phyloP scores from a whole-genome alignment of 176 grass and related monocot genomes.

The Carex parvula region DNA sequence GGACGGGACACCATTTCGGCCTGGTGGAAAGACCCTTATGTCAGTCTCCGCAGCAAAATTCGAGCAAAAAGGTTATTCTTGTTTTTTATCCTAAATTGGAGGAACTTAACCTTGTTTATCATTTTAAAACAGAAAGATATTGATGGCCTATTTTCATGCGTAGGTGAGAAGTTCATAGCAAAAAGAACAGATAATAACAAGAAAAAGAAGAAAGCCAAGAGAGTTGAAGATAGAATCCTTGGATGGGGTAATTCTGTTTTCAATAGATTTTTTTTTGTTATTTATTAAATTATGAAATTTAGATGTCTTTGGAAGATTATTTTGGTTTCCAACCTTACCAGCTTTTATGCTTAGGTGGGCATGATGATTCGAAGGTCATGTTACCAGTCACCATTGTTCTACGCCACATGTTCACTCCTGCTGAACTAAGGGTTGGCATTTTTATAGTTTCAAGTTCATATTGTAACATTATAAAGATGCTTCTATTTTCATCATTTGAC shows the following conservation, averaged over 20 bases:
- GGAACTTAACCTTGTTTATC: neutral
- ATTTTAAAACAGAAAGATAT: conserved; percentile 13
- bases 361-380: conserved; percentile 78
- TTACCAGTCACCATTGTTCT: conserved; percentile 76
- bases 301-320: neutral
- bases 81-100: conserved; percentile 2
- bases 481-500: neutral
- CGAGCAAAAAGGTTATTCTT: conserved; percentile 85
- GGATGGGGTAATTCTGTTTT: conserved; percentile 74
- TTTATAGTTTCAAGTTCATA: conserved; percentile 20
- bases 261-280: conserved; percentile 12
- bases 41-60: conserved; percentile 74
- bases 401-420: conserved; percentile 72
- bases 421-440: conserved; percentile 78
- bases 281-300: conserved; percentile 14
- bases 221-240: conserved; percentile 86
- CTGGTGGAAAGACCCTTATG: conserved; percentile 75
- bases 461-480: conserved; percentile 5
- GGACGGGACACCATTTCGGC: conserved; percentile 70
- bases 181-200: conserved; percentile 74
- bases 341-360: conserved; percentile 65
- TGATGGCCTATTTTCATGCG: conserved; percentile 23
- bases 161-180: conserved; percentile 68
- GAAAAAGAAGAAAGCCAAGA: conserved; percentile 89
- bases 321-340: conserved; percentile 12